Evolutionary conservation across 1,139 yeast species (phyloP), one percentile per base, ranked within the genome.

Genomic region (Suhomyces wounanorum): DNA sequence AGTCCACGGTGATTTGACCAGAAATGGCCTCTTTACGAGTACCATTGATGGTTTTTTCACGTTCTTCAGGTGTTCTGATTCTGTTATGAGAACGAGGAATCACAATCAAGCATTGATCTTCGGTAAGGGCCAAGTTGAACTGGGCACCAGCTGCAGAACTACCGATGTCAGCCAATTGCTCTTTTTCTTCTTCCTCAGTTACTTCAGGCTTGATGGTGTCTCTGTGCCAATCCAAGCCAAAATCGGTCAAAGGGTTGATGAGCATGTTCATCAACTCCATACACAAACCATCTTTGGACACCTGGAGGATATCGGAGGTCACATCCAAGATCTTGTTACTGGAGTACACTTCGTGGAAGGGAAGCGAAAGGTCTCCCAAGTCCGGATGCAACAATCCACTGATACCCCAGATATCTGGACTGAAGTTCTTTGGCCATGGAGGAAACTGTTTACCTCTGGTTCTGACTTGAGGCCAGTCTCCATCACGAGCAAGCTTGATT

Each of bases 261-360:
- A 81, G 71, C 84, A 81, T 79, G 59, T 81, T 81, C 61, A 81
- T 72, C 50, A 81, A 69, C 58, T 80, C 84, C 84, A 81, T 79
- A 6, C 74, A 69, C 45, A 81, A 63, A 16, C 69, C 66, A 30
- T 67, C 60, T 33, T 60, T 62, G 17, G 67, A 66, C 6, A 77
- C 69, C 55, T 79, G 79, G 49, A 80, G 67, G 45, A 79, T 78
- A 54, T 78, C 82, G 16, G 70, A 56, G 6, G 78, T 82, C 7
- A 79, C 64, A 23, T 62, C 65, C 51, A 78, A 63, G 40, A 81
- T 67, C 58, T 72, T 75, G 37, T 73, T 77, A 45, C 69, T 65
- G 2, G 81, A 68, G 59, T 79, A 79, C 40, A 77, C 66, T 40
- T 75, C 71, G 52, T 79, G 83, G 60, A 77, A 79, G 7, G 76